Conservation (phyloP, 2,329 filamentous ascomycete genomes). For the Trichoderma atrobrunneum region DNA sequence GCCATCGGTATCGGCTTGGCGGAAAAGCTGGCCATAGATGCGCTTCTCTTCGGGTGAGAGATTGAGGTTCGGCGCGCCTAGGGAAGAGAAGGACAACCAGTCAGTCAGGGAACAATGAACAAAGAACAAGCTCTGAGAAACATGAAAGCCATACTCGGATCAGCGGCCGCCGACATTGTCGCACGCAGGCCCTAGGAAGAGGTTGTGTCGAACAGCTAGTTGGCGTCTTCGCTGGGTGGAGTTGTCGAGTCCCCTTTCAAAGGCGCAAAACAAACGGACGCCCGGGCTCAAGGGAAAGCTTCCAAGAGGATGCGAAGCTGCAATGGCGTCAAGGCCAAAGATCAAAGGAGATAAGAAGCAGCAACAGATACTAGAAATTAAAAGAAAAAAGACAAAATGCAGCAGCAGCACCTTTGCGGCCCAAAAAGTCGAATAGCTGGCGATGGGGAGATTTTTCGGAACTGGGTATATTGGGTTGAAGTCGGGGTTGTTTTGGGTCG, state of each 20-base stretch:
- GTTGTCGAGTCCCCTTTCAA: background rate
- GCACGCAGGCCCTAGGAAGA: constrained; percentile 19
- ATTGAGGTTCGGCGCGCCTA: constrained; percentile 70
- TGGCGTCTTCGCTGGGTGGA: constrained; percentile 3
- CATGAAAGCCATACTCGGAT: constrained; percentile 23
- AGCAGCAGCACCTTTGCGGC: constrained; percentile 8
- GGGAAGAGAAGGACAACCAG: constrained; percentile 21
- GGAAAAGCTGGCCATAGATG: constrained; percentile 88
- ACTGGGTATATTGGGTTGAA: constrained; percentile 19
- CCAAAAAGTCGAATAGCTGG: constrained; percentile 4
- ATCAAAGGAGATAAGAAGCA: background rate
- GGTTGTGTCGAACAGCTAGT: background rate
- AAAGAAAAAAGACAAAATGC: background rate
- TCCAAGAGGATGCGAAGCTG: background rate
- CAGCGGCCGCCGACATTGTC: constrained; percentile 28
- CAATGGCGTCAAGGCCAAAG: background rate
- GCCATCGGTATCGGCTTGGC: constrained; percentile 85
- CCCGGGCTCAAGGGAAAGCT: background rate
- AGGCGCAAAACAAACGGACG: background rate
- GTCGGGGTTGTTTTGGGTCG: constrained; percentile 15
- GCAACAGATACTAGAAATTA: background rate
- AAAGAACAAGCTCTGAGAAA: background rate
- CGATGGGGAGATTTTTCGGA: constrained; percentile 7
- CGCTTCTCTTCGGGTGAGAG: constrained; percentile 90
- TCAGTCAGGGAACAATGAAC: background rate